Percentiles rank a stretch among this genome's conserved stretches.
These are phyloP conservation scores for Phytophthora citricola DNA, from an alignment of 352 stramenopile species.

Conservation along the genomic window DNA sequence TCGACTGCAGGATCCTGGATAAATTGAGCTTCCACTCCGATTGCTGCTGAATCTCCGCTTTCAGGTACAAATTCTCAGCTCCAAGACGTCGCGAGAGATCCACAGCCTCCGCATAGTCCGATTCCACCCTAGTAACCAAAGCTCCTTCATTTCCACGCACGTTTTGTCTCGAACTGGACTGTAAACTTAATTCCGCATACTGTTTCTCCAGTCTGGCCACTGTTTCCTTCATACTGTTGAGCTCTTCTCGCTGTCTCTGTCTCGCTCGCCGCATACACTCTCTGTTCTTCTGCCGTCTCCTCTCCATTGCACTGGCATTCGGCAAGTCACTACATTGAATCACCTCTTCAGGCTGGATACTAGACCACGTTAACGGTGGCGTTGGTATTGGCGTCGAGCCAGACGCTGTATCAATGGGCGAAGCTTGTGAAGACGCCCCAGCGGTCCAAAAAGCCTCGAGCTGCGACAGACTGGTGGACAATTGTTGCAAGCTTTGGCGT, in stretches of 20 bases:
- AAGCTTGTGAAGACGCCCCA: too few relatives aligned
- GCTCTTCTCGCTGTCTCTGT: conserved; percentile 43
- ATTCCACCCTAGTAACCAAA: background rate
- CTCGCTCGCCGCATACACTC: conserved; percentile 52
- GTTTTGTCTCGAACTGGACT: background rate
- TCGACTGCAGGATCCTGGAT: conserved; percentile 37
- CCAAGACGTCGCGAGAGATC: conserved; percentile 37
- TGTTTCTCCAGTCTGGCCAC: conserved; percentile 47
- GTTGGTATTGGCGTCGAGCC: background rate
- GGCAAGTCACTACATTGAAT: conserved; percentile 29
- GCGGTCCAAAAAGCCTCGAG: too few relatives aligned
- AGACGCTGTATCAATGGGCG: background rate
- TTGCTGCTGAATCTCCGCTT: conserved; percentile 45
- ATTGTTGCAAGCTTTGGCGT: too few relatives aligned
- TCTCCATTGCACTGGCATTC: conserved; percentile 36
- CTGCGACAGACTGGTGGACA: background rate
- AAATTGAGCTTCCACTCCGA: conserved; percentile 41
- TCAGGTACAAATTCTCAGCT: conserved; percentile 53
- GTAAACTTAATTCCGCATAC: conserved; percentile 35
- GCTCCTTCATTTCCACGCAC: background rate
- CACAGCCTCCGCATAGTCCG: conserved; percentile 32
- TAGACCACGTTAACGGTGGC: background rate
- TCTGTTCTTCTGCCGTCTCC: conserved; percentile 46
- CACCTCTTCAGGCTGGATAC: background rate
- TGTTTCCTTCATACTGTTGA: conserved; percentile 39